Evolutionary conservation across 352 stramenopile species (phyloP), one percentile per base, ranked within the genome.

Genomic region (Achlya hypogyna): DNA sequence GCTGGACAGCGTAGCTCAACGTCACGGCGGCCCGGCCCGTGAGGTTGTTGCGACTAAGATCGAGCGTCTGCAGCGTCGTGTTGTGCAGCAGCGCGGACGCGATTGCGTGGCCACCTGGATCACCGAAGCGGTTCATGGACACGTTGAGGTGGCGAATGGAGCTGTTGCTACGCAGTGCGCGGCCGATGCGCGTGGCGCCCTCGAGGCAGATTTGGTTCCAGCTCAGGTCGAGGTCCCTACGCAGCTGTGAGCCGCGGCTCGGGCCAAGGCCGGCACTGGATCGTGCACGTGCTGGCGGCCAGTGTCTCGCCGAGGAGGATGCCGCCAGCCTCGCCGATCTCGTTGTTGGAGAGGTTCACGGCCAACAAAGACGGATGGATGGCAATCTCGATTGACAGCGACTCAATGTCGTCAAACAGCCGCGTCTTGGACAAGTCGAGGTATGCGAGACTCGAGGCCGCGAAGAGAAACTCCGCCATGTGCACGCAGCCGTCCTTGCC

Each of bases 111-210:
- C 76, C 79, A 34, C 82, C 82, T 32, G 79, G 69, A 53, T 91
- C 82, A 4, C 80, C 73, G 40, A 81, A 88, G 0, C 80, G 77
- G 34, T 91, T 91, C 82, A 91, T 91, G 16, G 80, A 75, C 40
- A 91, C 67, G 0, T 83, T 74, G 5, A 91, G 69, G 2, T 51
- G 74, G 25, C 56, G 59, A 1, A 91, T 52, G 4, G 73, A 77
- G 0, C 69, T 75, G 38, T 89, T 91, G 0, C 74, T 80, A 4
- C 75, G 72, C 62, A 91, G 67, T 2, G 82, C 82, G 0, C 72
- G 72, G 0, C 82, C 82, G 53, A 91, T 75, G 0, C 77, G 77
- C 14, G 79, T 75, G 0, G 80, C 80, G 3, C 82, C 82, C 23
- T 35, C 60, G 1, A 71, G 71, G 68, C 82, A 79, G 45, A 91